These are phyloP conservation scores for Lentinula edodes DNA, from an alignment of 768 basidiomycete species.

Conservation along the genomic window DNA sequence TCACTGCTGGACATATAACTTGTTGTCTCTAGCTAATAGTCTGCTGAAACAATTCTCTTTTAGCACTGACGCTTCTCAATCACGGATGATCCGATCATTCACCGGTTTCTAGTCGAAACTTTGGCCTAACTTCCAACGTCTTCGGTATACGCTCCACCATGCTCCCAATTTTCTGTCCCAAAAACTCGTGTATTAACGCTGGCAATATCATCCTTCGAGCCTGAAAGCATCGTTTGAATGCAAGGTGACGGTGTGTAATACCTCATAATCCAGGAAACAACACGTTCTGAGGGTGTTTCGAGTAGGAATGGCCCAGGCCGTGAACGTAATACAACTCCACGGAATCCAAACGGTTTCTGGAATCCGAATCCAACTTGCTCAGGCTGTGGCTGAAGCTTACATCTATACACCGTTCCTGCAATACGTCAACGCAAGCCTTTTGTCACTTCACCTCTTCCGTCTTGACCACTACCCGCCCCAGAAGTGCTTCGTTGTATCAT, in stretches of 20 bases:
- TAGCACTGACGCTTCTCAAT: background rate
- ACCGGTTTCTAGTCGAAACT: background rate
- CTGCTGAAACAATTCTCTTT: background rate
- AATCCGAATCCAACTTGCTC: background rate
- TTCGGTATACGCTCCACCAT: background rate
- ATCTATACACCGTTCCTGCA: background rate
- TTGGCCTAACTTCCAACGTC: background rate
- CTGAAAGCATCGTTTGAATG: background rate
- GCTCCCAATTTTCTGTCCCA: background rate
- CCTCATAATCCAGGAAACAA: background rate
- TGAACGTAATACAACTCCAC: slow-evolving; percentile 1
- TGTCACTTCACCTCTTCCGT: background rate
- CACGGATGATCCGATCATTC: background rate
- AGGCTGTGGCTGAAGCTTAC: background rate
- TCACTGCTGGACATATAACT: background rate
- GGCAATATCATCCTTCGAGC: background rate
- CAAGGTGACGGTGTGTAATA: background rate
- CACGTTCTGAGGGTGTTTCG: background rate
- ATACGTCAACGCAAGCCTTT: slow-evolving; percentile 1
- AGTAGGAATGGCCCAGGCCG: background rate
- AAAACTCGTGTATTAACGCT: background rate
- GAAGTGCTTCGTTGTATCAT: background rate
- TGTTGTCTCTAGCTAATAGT: background rate
- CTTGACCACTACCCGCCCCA: slow-evolving; percentile 5
- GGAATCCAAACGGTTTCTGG: background rate